These are phyloP conservation scores for Naganishia friedmannii DNA, from an alignment of 768 basidiomycete genomes.

Conservation along the genomic window DNA sequence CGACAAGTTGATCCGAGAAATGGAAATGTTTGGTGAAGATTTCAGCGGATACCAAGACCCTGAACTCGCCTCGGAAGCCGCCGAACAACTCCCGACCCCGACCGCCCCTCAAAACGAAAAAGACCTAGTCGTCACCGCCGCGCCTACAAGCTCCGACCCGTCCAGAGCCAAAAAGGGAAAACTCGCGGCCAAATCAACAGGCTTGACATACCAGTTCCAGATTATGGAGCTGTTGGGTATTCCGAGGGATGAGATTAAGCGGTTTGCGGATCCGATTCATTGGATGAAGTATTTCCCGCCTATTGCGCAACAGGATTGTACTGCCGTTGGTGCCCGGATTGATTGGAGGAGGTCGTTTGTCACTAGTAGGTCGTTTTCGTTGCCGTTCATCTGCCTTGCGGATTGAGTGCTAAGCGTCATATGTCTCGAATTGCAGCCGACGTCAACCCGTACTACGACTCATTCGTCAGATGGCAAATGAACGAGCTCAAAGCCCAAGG, in stretches of 20 bases:
- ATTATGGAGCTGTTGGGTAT: slow-evolving; percentile 94
- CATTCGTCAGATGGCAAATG: slow-evolving; percentile 96
- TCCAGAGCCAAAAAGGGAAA: slow-evolving; percentile 93
- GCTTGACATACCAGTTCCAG: slow-evolving; percentile 95
- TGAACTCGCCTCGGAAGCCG: slow-evolving; percentile 53
- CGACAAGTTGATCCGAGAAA: slow-evolving; percentile 95
- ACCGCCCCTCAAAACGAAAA: slow-evolving; percentile 53
- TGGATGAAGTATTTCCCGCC: slow-evolving; percentile 96
- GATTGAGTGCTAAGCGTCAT: background rate
- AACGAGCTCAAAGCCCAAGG: slow-evolving; percentile 82
- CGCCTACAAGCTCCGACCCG: slow-evolving; percentile 41
- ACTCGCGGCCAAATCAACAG: slow-evolving; percentile 84
- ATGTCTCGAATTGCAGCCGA: slow-evolving; percentile 56
- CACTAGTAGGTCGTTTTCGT: slow-evolving; percentile 58
- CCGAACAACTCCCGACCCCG: slow-evolving; percentile 41
- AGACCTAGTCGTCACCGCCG: slow-evolving; percentile 51
- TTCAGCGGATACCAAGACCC: slow-evolving; percentile 66
- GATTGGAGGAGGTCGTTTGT: slow-evolving; percentile 95
- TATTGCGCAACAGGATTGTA: slow-evolving; percentile 79
- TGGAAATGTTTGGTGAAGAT: slow-evolving; percentile 88
- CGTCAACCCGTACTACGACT: slow-evolving; percentile 93
- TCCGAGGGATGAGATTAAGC: slow-evolving; percentile 83
- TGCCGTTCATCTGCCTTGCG: background rate
- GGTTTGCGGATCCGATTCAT: slow-evolving; percentile 89
- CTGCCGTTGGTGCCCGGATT: slow-evolving; percentile 84